Percentiles rank a stretch among this genome's conserved stretches.
Evolutionary conservation across 2,329 filamentous ascomycete species (phyloP).

Genomic region (Cercospora sp.): DNA sequence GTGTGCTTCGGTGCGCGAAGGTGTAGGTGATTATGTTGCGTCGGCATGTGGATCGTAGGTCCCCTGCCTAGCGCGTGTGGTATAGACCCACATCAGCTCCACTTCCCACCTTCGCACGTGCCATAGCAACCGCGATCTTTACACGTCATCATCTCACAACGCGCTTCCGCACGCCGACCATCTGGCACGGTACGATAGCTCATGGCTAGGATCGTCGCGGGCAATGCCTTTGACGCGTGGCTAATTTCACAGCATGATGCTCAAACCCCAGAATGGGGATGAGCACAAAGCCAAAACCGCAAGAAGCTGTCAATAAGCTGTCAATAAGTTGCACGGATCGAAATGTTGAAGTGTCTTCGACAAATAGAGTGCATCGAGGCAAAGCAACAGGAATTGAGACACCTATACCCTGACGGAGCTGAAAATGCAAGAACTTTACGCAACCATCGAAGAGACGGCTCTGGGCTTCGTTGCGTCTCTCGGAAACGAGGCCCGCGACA

Average conservation of each 20-base stretch:
- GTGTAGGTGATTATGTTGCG: not conserved
- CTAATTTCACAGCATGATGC: not conserved
- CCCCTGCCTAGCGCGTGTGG: not conserved
- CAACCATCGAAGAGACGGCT: conserved; percentile 10
- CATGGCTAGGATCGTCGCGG: not conserved
- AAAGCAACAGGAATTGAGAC: not conserved
- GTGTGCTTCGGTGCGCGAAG: not conserved
- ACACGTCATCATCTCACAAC: not conserved
- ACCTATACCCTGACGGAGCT: not conserved
- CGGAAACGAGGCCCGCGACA: not conserved
- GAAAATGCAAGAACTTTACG: conserved; percentile 13
- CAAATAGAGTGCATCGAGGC: not conserved
- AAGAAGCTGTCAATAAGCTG: not conserved
- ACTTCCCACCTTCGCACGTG: not conserved
- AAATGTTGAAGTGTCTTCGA: not conserved
- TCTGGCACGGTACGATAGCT: not conserved
- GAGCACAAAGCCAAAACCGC: not conserved
- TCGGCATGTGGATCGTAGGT: not conserved
- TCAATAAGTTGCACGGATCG: not conserved
- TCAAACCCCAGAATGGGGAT: not conserved
- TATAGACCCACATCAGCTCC: conserved; percentile 5
- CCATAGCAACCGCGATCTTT: not conserved
- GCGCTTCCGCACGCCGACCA: not conserved
- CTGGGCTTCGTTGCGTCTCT: conserved; percentile 5
- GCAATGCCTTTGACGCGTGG: not conserved